phyloP scores from a whole-genome alignment of 2,329 filamentous ascomycete genomes.

The Pseudocercospora macadamiae region DNA sequence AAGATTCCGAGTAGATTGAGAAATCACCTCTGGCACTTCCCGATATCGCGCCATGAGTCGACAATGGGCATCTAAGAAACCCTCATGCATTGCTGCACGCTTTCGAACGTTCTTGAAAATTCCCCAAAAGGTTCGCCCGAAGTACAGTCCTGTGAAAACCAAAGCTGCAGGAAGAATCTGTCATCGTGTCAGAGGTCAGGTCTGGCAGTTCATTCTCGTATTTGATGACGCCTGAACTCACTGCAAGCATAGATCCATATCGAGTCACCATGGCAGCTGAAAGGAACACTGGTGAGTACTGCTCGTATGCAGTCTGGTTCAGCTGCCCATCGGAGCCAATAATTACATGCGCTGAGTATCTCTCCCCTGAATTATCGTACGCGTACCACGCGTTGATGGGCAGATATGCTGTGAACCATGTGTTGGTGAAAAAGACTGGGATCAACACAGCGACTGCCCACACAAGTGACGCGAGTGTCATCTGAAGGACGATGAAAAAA shows the following conservation, averaged over 20 bases:
- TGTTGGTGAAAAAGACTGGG: neutral
- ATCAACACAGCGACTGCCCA: neutral
- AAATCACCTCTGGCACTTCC: neutral
- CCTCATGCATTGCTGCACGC: neutral
- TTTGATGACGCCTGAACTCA: neutral
- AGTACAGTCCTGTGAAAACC: neutral
- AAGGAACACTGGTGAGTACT: slow-evolving; percentile 69
- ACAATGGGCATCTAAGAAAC: neutral
- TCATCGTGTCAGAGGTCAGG: too few species aligned
- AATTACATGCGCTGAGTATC: slow-evolving; percentile 80
- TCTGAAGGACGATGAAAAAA: neutral
- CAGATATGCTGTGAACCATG: slow-evolving; percentile 69
- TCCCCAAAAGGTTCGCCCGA: neutral
- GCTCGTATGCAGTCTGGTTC: slow-evolving; percentile 72
- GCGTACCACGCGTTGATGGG: slow-evolving; percentile 80
- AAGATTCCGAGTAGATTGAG: neutral
- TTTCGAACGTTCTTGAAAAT: neutral
- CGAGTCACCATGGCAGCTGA: neutral
- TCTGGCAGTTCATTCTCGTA: too few species aligned
- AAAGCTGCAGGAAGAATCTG: neutral
- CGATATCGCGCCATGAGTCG: neutral
- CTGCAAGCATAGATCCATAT: slow-evolving; percentile 5
- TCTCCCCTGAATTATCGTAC: slow-evolving; percentile 79
- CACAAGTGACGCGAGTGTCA: neutral
- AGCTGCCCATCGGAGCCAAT: slow-evolving; percentile 74